Conservation (phyloP, 768 basidiomycete genomes). For the Phlegmacium glaucopus region DNA sequence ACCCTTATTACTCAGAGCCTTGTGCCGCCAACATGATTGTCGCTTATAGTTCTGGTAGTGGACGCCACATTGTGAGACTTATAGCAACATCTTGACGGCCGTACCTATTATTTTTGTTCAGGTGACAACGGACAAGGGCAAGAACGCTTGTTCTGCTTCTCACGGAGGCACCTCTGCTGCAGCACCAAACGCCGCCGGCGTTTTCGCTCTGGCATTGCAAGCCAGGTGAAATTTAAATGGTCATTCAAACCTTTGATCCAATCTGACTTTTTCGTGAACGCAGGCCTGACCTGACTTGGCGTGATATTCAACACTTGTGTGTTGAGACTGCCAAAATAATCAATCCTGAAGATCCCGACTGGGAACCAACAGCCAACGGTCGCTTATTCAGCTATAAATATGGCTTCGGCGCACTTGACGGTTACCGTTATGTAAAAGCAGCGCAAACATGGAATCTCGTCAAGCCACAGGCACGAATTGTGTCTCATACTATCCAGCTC, state of each 20-base stretch:
- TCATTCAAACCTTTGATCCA: neutral
- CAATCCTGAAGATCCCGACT: constrained; percentile 90
- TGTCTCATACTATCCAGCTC: constrained; percentile 68
- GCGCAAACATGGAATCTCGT: constrained; percentile 83
- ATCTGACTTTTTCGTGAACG: neutral
- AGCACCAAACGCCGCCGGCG: constrained; percentile 93
- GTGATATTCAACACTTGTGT: constrained; percentile 90
- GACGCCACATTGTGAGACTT: constrained; percentile 82
- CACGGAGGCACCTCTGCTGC: constrained; percentile 99
- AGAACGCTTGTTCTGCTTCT: constrained; percentile 70
- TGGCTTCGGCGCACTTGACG: constrained; percentile 89
- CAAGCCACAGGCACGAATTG: constrained; percentile 92
- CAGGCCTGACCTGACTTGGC: constrained; percentile 94
- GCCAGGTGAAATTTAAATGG: constrained; percentile 55
- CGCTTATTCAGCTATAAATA: constrained; percentile 83
- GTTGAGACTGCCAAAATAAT: constrained; percentile 73
- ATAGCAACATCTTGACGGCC: neutral
- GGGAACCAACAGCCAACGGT: constrained; percentile 79
- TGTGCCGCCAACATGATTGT: constrained; percentile 98
- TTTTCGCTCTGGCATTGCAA: constrained; percentile 87
- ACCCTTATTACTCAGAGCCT: constrained; percentile 97
- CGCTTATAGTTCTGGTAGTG: constrained; percentile 92
- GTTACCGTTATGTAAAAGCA: constrained; percentile 73
- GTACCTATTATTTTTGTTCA: constrained; percentile 28
- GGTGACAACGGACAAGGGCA: constrained; percentile 94